These are phyloP conservation scores for Fusarium torulosum DNA, from an alignment of 2,329 filamentous ascomycete species.

Conservation along the genomic window DNA sequence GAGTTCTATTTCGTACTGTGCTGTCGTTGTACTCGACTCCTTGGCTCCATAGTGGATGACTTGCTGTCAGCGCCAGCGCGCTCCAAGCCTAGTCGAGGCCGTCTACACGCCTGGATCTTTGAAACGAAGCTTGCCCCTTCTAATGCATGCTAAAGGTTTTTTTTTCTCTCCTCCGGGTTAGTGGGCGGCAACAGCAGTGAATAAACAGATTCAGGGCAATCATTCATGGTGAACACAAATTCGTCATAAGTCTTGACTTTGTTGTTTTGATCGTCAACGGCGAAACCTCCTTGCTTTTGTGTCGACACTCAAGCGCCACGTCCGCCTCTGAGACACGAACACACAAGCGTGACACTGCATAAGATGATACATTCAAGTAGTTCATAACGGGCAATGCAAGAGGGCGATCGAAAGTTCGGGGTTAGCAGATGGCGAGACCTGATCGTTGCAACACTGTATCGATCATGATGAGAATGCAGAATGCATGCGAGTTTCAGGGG, in stretches of 20 bases:
- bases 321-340: conserved; percentile 26
- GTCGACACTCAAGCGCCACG: conserved; percentile 17
- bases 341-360: conserved; percentile 14
- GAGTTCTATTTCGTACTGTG: conserved; percentile 29
- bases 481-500: conserved; percentile 43
- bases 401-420: conserved; percentile 32
- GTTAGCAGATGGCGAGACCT: conserved; percentile 11
- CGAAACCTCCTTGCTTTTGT: conserved; percentile 16
- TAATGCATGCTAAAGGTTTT: conserved; percentile 11
- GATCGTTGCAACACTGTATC: conserved; percentile 25
- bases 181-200: conserved; percentile 10
- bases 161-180: conserved; percentile 16
- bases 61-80: conserved; percentile 30
- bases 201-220: neutral
- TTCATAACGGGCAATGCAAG: conserved; percentile 25
- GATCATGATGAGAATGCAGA: conserved; percentile 20
- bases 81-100: conserved; percentile 22
- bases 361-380: conserved; percentile 2
- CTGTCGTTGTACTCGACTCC: conserved; percentile 10
- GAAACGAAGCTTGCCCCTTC: conserved; percentile 33
- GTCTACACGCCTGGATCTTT: conserved; percentile 22
- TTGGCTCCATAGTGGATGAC: conserved; percentile 11
- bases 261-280: conserved; percentile 12
- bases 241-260: conserved; percentile 22
- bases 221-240: conserved; percentile 15